Base-by-base conservation (phyloP, 1,139 yeast species). In the Debaryomyces fabryi region DNA sequence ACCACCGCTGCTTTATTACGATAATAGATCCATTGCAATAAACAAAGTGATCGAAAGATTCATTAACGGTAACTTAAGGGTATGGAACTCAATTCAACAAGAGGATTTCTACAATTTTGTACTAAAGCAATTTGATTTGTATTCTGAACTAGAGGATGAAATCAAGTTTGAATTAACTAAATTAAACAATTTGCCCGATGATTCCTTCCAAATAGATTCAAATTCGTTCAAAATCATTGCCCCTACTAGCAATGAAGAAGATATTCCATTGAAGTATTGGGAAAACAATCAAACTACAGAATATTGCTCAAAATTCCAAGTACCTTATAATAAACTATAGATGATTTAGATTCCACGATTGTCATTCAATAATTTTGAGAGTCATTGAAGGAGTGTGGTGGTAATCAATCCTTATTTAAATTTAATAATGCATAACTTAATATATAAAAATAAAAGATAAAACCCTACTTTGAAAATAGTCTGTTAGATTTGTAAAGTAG, bases 21-120 rank as follows among this genome's bases (percentile, higher is more conserved):
- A 79, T 55, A 61, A 66, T 13, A 79, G 84, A 46, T 76, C 76
- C 30, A 60, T 84, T 12, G 74, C 79, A 3, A 71, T 81, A n/a
- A 67, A 76, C 45, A 72, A 68, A 52, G 75, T 72, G 1, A 67
- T 80, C n/a, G 79, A 75, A 42, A 52, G 56, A 6, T 66, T 41
- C 23, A 36, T 48, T 4, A n/a, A 18, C 3, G 37, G 53, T 0
- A 53, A 60, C 20, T 27, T 45, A 2, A 34, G 44, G 2, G 50
- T 47, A n/a, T 59, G 62, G 55, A 12, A 25, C 5, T 36, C 41
- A 0, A 38, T 51, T 7, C 35, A 29, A 3, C 29, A 39, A 5
- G 32, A 23, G 7, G 43, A 45, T 9, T 44, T 51, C 18, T 42
- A 33, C 27, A 34, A 41, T 13, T 42, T 46, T 61, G 46, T 50